Conservation (phyloP, 177 flowering plant genomes). For the Tripterygium wilfordii region DNA sequence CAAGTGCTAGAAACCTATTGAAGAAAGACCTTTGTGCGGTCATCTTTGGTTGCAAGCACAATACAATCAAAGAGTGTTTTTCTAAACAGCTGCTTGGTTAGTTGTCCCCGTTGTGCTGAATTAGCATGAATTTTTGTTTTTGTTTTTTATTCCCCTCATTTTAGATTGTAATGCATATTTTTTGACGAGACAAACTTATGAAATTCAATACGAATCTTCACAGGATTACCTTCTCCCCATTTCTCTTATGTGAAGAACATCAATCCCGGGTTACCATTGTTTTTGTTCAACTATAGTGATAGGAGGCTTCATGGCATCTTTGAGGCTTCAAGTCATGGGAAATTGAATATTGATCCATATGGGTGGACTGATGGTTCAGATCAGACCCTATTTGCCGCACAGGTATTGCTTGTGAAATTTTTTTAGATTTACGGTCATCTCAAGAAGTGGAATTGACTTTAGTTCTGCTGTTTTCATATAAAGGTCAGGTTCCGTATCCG, state of each 20-base stretch:
- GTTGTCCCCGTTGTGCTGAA: slow-evolving; percentile 11
- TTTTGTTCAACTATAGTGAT: slow-evolving; percentile 73
- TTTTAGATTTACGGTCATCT: background rate
- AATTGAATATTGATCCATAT: slow-evolving; percentile 65
- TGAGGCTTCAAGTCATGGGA: slow-evolving; percentile 81
- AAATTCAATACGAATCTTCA: background rate
- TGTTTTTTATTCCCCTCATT: no score
- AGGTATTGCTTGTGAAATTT: slow-evolving; percentile 38
- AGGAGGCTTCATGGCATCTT: slow-evolving; percentile 77
- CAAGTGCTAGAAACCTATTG: no score
- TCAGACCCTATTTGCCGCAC: slow-evolving; percentile 70
- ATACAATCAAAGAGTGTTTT: slow-evolving; percentile 53
- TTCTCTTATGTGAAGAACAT: slow-evolving; percentile 63
- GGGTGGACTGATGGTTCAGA: slow-evolving; percentile 80
- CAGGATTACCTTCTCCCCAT: slow-evolving; percentile 81
- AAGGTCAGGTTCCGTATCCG: slow-evolving; percentile 28
- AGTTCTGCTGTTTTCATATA: background rate
- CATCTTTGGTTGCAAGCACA: slow-evolving; percentile 63
- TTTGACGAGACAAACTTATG: background rate
- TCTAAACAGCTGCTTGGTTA: slow-evolving; percentile 60
- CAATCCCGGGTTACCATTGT: slow-evolving; percentile 77
- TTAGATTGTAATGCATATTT: background rate
- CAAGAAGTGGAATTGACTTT: background rate
- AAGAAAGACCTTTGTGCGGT: slow-evolving; percentile 53
- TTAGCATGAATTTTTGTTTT: no score